Evolutionary conservation across 106 monocot species (phyloP), one percentile per base, ranked within the genome.

Genomic region (Apostasia ramifera): DNA sequence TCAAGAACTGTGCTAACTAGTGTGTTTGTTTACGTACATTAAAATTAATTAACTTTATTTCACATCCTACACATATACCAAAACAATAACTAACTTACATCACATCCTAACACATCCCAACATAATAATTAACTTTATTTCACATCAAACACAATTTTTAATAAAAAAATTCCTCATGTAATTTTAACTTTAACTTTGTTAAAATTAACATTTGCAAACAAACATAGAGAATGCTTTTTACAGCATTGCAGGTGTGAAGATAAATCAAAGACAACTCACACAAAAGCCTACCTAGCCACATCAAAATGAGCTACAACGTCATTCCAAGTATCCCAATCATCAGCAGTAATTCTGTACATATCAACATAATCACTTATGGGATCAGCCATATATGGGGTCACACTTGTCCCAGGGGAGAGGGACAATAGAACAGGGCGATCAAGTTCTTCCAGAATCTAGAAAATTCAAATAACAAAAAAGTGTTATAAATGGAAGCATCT

Each of bases 291-390:
- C 95, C 95, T 86, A 64, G 95, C 71, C n/a, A 85, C 67, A 58
- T 92, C 68, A 79, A 97, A 97, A 72, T 97, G 95, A 70, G 78
- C 57, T 50, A 61, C 81, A 59, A 92, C 81, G 81, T 86, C 89
- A 68, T 55, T 67, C 95, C 95, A 97, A 42, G 66, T 76, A 83
- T 97, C 95, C 95, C 95, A 97, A 78, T 85, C 86, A 73, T 97
- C 95, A 44, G 65, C 89, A 9, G 95, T 97, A 76, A 97, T 75
- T 76, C 95, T 86, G 41, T 92, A 97, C 86, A 97, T 89, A 70
- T 97, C 86, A 6, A 92, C 92, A 63, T 79, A 68, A 60, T 66
- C 14, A 71, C 74, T 81, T 9, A 92, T 81, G 50, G 50, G 53
- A 15, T 80, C 56, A 58, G 84, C 86, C 92, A 97, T 82, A 42